Conservation (phyloP, 1,284 basidiomycete genomes). For the Ceraceosorus guamensis region DNA sequence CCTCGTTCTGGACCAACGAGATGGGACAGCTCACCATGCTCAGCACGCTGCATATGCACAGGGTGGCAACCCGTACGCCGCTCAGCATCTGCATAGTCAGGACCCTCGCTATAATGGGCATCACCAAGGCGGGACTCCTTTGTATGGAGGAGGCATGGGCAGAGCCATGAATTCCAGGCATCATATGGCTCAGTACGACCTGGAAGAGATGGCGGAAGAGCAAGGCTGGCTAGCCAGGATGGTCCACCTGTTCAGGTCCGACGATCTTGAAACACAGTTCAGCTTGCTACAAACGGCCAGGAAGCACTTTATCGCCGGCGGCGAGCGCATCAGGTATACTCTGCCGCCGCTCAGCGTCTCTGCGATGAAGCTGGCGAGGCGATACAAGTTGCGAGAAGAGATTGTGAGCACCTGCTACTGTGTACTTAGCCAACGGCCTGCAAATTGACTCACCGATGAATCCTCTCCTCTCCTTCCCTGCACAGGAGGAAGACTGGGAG, state of each 20-base stretch:
- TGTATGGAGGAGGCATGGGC: slow-evolving; percentile 12
- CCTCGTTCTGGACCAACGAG: slow-evolving; percentile 38
- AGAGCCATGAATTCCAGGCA: slow-evolving; percentile 13
- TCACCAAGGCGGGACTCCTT: not conserved
- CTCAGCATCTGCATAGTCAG: not conserved
- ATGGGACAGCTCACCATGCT: slow-evolving; percentile 6
- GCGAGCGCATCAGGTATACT: slow-evolving; percentile 42
- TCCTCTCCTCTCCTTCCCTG: not conserved
- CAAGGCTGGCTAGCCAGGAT: slow-evolving; percentile 45
- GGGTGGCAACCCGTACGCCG: not conserved
- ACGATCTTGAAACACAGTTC: slow-evolving; percentile 42
- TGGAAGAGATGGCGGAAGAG: slow-evolving; percentile 45
- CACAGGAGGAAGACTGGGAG: no score
- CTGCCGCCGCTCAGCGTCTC: slow-evolving; percentile 42
- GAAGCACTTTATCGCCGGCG: slow-evolving; percentile 40
- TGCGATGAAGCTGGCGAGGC: slow-evolving; percentile 41
- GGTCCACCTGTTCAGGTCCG: slow-evolving; percentile 43
- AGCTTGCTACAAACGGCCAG: slow-evolving; percentile 40
- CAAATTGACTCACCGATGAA: not conserved
- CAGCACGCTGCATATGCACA: not conserved
- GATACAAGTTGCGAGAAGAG: slow-evolving; percentile 34
- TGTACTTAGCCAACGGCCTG: not conserved
- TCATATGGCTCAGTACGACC: slow-evolving; percentile 30
- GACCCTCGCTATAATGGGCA: slow-evolving; percentile 3
- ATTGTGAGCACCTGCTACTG: no score